These are phyloP conservation scores for Corrigiola litoralis DNA, from an alignment of 179 eudicot genomes.

Conservation along the genomic window DNA sequence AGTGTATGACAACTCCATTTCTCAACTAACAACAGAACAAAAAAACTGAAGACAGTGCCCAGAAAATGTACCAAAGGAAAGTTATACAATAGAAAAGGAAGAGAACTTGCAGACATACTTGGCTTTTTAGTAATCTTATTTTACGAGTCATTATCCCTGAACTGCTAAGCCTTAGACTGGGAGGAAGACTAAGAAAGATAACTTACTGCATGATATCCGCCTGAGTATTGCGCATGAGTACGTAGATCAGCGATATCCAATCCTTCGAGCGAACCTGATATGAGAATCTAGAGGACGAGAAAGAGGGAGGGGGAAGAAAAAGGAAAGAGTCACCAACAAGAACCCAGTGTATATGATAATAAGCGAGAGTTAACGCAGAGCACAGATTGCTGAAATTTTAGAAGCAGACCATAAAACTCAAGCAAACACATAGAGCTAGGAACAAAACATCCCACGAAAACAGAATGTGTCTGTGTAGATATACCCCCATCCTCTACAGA, in stretches of 20 bases:
- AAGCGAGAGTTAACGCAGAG: neutral
- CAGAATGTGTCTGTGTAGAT: too few species aligned
- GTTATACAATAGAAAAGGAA: too few species aligned
- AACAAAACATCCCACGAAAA: too few species aligned
- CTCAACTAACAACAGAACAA: too few species aligned
- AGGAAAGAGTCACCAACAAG: neutral
- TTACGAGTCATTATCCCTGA: too few species aligned
- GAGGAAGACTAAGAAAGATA: neutral
- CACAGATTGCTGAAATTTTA: neutral
- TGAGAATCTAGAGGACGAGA: constrained; percentile 56
- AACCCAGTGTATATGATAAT: too few species aligned
- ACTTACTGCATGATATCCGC: constrained; percentile 82
- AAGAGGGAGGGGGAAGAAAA: neutral
- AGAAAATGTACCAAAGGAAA: too few species aligned
- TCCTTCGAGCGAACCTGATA: constrained; percentile 89
- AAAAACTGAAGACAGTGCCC: too few species aligned
- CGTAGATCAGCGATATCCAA: constrained; percentile 80
- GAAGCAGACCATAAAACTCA: neutral
- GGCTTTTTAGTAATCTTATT: too few species aligned
- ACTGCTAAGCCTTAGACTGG: neutral
- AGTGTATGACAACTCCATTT: too few species aligned
- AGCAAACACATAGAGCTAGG: neutral
- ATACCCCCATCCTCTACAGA: too few species aligned
- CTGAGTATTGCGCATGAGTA: constrained; percentile 70
- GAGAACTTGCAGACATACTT: too few species aligned